A percentile compares a stretch with the other conserved stretches of the same genome.
phyloP scores from a whole-genome alignment of 331 rosid genomes.

The Telfairia occidentalis region DNA sequence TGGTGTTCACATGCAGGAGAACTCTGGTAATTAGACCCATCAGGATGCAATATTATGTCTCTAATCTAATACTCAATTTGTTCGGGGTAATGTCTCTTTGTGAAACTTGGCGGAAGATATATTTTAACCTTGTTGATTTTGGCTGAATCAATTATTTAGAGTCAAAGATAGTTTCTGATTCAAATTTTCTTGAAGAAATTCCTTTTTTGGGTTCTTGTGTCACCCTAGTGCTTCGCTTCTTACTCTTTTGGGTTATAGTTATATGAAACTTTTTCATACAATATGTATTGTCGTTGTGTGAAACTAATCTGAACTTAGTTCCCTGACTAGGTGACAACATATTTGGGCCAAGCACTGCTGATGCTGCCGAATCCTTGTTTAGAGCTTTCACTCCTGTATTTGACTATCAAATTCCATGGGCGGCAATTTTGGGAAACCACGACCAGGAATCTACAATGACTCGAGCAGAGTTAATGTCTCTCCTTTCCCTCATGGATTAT shows the following conservation, averaged over 20 bases:
- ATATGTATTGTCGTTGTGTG: background rate
- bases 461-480: conserved; percentile 67
- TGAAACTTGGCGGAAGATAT: background rate
- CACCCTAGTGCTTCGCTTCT: background rate
- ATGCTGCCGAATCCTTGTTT: conserved; percentile 79
- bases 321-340: conserved; percentile 61
- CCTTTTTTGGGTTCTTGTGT: background rate
- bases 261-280: background rate
- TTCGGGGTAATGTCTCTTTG: background rate
- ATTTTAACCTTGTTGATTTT: background rate
- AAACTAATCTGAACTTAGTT: conserved; percentile 21
- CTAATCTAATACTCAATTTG: background rate
- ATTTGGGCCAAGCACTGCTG: conserved; percentile 65
- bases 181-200: background rate
- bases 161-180: background rate
- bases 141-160: background rate
- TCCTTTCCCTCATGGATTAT: conserved; percentile 82
- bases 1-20: background rate
- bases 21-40: background rate
- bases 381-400: conserved; percentile 75
- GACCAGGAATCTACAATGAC: conserved; percentile 86
- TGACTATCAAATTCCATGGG: conserved; percentile 82
- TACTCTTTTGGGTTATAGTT: background rate
- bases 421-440: conserved; percentile 87
- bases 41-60: background rate